Conservation (phyloP, 2,329 filamentous ascomycete genomes). For the Cadophora luteo-olivacea region DNA sequence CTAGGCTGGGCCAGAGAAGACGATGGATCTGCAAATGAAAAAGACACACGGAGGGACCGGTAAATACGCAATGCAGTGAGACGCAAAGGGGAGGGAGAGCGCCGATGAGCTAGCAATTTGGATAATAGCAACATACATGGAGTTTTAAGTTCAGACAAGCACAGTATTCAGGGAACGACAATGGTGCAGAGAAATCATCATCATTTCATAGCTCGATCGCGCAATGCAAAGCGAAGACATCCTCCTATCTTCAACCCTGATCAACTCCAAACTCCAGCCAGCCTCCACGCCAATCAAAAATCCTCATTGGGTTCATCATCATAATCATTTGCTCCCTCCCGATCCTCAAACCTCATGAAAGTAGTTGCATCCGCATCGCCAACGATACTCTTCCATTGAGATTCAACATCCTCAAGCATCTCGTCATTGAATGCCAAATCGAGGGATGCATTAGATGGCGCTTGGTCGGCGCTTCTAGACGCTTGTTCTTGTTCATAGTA, state of each 20-base stretch:
- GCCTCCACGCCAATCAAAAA: slow-evolving; percentile 9
- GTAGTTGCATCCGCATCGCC: slow-evolving; percentile 41
- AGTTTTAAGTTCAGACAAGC: not conserved
- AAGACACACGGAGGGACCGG: too few relatives aligned
- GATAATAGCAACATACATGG: too few relatives aligned
- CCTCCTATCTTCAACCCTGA: slow-evolving; percentile 6
- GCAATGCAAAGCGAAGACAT: not conserved
- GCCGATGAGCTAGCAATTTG: too few relatives aligned
- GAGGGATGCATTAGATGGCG: slow-evolving; percentile 54
- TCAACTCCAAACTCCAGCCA: slow-evolving; percentile 20
- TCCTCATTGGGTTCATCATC: slow-evolving; percentile 57
- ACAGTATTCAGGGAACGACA: too few relatives aligned
- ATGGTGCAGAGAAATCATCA: not conserved
- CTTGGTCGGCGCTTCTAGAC: slow-evolving; percentile 35
- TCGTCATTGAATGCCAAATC: slow-evolving; percentile 79
- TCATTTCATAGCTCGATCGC: not conserved
- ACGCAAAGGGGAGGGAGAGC: too few relatives aligned
- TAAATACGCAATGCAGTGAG: too few relatives aligned
- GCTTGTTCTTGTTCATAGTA: slow-evolving; percentile 60
- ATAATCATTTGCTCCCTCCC: slow-evolving; percentile 67
- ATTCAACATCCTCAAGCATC: slow-evolving; percentile 68
- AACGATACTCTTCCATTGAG: slow-evolving; percentile 69
- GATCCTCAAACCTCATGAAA: slow-evolving; percentile 83
- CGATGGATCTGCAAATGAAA: too few relatives aligned
- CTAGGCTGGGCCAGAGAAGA: too few relatives aligned